Evolutionary conservation across 2,329 filamentous ascomycete genomes (phyloP), one percentile per base, ranked within the genome.

Genomic region (Colletotrichum melonis): DNA sequence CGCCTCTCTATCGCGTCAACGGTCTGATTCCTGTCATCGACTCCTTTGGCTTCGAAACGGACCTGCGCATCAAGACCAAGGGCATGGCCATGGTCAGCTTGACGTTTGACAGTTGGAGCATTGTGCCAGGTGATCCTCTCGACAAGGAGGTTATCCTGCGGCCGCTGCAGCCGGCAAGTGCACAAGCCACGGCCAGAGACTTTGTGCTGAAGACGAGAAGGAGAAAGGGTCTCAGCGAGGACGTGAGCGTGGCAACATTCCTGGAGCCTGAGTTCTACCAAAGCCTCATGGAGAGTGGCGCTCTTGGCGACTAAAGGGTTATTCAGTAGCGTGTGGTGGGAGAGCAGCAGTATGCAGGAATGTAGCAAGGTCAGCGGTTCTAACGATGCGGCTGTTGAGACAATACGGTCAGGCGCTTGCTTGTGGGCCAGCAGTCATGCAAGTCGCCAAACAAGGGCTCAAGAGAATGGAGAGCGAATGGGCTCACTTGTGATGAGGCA

Each of bases 1-100:
- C 97, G 11, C 97, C 96, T 5, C 89, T 99, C 12, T 98, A 98
- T 84, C 93, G 94, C 26, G 95, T 98, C 66, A 94, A 92, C 78
- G 97, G 97, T 4, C 88, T 98, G 63, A 92, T 99, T 69, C 97
- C 97, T 11, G 97, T 98, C 73, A 98, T 99, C 80, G 97, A 99
- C 86, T 95, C 92, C 35, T 99, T 99, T 80, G 97, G 97, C 24
- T 98, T 99, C 83, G 97, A 99, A 86, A 98, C 97, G 16, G 97
- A 99, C 85, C 88, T 99, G 71, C 90, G 97, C 75, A 98, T 98
- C 80, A 95, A 98, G 83, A 98, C 96, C 0, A 94, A 98, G 85
- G 96, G 97, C 65, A 93, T 95, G 81, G 95, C 95, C 69, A 95
- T 94, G 79, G 92, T 98, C 66, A 95, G 92, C 78, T 88, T 99